Percentiles rank a stretch among this genome's conserved stretches.
Conservation (phyloP, 2,329 filamentous ascomycete species). For the Didymella segeticola region DNA sequence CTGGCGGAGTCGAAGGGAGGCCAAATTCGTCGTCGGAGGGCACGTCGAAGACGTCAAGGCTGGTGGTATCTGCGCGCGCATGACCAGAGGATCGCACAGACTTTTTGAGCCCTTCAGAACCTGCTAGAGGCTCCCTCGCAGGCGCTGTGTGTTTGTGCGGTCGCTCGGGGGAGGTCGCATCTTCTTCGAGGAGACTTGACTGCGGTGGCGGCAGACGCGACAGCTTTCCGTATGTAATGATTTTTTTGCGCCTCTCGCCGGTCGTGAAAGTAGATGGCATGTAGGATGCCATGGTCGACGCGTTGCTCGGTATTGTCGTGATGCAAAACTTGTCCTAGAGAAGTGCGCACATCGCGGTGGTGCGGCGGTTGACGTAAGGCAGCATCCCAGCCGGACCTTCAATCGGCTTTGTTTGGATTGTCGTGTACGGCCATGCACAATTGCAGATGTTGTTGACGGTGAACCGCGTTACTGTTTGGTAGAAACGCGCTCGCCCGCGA, state of each 20-base stretch:
- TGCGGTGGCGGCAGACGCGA: constrained; percentile 34
- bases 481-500: constrained; percentile 17
- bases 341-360: constrained; percentile 36
- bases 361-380: constrained; percentile 7
- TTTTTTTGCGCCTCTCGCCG: constrained; percentile 46
- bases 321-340: constrained; percentile 18
- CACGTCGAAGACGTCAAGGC: constrained; percentile 51
- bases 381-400: not conserved
- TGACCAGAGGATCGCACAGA: constrained; percentile 2
- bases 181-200: constrained; percentile 16
- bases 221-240: constrained; percentile 49
- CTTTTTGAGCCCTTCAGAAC: constrained; percentile 8
- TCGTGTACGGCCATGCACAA: not conserved
- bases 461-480: constrained; percentile 8
- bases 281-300: constrained; percentile 30
- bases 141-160: constrained; percentile 32
- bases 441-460: constrained; percentile 13
- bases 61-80: constrained; percentile 14
- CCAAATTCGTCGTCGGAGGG: constrained; percentile 47
- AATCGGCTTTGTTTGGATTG: not conserved
- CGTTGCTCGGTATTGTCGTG: constrained; percentile 10
- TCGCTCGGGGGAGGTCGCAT: constrained; percentile 42
- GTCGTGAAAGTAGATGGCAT: constrained; percentile 39
- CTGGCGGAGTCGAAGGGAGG: constrained; percentile 10
- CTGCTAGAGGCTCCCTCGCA: constrained; percentile 9